A percentile compares a stretch with the other conserved stretches of the same genome.
phyloP scores from a whole-genome alignment of 768 basidiomycete species.

The Amanita rubescens region DNA sequence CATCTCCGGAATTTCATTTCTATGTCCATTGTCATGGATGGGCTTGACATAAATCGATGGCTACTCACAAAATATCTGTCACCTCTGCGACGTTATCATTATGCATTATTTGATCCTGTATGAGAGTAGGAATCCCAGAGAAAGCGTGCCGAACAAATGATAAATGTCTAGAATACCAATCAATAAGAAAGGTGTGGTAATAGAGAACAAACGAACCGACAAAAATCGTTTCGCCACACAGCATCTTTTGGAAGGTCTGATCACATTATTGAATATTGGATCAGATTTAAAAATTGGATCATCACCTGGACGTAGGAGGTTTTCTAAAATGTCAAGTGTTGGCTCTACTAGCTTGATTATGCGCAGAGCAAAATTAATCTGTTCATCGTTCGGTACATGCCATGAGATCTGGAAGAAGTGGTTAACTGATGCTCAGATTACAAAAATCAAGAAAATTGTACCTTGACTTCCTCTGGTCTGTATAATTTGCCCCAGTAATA shows the following conservation, averaged over 20 bases:
- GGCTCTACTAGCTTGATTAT: slow-evolving; percentile 68
- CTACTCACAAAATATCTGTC: slow-evolving; percentile 62
- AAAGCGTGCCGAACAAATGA: slow-evolving; percentile 72
- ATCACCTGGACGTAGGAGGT: slow-evolving; percentile 44
- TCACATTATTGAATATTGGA: slow-evolving; percentile 5
- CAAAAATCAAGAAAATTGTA: slow-evolving; percentile 20
- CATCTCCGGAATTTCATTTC: slow-evolving; percentile 73
- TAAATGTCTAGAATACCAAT: slow-evolving; percentile 39
- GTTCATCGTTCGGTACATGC: slow-evolving; percentile 67
- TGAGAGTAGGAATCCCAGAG: slow-evolving; percentile 62
- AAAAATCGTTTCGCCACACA: slow-evolving; percentile 81
- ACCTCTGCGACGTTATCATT: slow-evolving; percentile 34
- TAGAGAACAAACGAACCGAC: slow-evolving; percentile 40
- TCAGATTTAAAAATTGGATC: slow-evolving; percentile 11
- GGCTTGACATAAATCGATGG: neutral
- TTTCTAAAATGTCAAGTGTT: slow-evolving; percentile 47
- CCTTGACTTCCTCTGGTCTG: slow-evolving; percentile 59
- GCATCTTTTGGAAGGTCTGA: slow-evolving; percentile 41
- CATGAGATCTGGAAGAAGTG: slow-evolving; percentile 47
- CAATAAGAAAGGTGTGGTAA: neutral
- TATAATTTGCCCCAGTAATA: slow-evolving; percentile 78
- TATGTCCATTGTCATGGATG: slow-evolving; percentile 17
- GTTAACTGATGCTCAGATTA: neutral
- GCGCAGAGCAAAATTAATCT: slow-evolving; percentile 67
- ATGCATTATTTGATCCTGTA: slow-evolving; percentile 46